Base-by-base conservation (phyloP, 1,284 basidiomycete genomes). In the Trametes hirsuta region DNA sequence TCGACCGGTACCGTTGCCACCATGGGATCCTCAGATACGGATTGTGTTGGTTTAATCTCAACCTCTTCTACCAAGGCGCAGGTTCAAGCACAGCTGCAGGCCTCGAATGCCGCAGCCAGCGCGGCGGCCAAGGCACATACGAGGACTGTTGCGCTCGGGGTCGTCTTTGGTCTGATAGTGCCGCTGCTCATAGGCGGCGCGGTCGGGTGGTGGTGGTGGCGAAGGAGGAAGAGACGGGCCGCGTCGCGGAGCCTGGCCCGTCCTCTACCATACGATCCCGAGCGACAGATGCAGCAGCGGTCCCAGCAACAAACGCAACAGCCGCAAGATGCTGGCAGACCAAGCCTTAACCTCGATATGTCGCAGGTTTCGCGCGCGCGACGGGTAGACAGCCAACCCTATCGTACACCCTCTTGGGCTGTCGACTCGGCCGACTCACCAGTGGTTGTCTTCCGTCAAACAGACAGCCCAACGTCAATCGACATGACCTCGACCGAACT, bases 91-190 rank as follows among this genome's bases (percentile, higher is more conserved):
- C 59, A 65, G 37, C 36, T 61, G 9, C 60, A 58, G 6, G 59
- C 56, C 0, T 65, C 65, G 2, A 54, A 21, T 1, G 64, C 59
- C 1, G 47, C 47, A 0, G 61, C 66, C 4, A 53, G 50, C 1
- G 42, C 48, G 1, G 61, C 60, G 2, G 51, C 53, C 3, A 62
- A 63, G 35, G 62, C 66, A 6, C 65, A 59, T 37, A 52, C 57
- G 4, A 66, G 56, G 1, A 68, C 63, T 12, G 57, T 67, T 40
- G 69, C 65, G 8, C 61, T 75, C 6, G 72, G 71, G 2, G 58
- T 66, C 34, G 63, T 68, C 14, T 64, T 68, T 34, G 66, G 63
- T 9, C 50, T 74, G 0, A 58, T 71, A 10, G 44, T 71, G 0
- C 55, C 64, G 42, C 21, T 57, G 1, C 46, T 72, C 45, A 58